Evolutionary conservation across 2,329 filamentous ascomycete genomes (phyloP).

Genomic region (Ophiognomonia clavigignenti-juglandacearum): DNA sequence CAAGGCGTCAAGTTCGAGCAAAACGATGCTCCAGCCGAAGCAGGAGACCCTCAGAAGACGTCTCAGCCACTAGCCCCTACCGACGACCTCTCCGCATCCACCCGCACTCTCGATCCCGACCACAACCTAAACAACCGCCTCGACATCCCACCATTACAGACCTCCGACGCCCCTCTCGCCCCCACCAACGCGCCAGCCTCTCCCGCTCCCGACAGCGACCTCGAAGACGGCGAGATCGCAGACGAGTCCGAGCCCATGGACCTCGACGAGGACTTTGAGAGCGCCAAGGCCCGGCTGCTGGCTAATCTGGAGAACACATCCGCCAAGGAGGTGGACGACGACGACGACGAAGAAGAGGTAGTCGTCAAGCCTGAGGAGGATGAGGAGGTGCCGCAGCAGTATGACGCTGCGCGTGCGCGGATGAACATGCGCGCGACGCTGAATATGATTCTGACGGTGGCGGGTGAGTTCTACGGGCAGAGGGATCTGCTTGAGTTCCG

Average conservation of each 20-base stretch:
- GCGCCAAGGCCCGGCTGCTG: slow-evolving; percentile 44
- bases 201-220: slow-evolving; percentile 20
- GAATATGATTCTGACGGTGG: slow-evolving; percentile 86
- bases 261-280: slow-evolving; percentile 36
- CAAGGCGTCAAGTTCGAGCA: slow-evolving; percentile 32
- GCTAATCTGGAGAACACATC: slow-evolving; percentile 34
- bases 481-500: slow-evolving; percentile 76
- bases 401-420: slow-evolving; percentile 28
- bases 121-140: too few species aligned
- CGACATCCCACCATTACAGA: too few species aligned
- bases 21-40: neutral
- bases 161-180: slow-evolving; percentile 12
- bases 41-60: neutral
- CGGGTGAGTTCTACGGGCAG: slow-evolving; percentile 86
- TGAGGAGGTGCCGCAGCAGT: too few species aligned
- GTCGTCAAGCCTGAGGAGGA: too few species aligned
- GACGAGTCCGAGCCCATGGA: slow-evolving; percentile 24
- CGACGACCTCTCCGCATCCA: neutral
- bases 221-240: slow-evolving; percentile 34
- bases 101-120: too few species aligned
- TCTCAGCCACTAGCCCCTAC: neutral
- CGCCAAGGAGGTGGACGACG: slow-evolving; percentile 18
- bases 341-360: slow-evolving; percentile 18
- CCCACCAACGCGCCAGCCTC: slow-evolving; percentile 27
- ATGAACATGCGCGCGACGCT: slow-evolving; percentile 65